phyloP scores from a whole-genome alignment of 2,329 filamentous ascomycete genomes.

The Alternaria arbusti region DNA sequence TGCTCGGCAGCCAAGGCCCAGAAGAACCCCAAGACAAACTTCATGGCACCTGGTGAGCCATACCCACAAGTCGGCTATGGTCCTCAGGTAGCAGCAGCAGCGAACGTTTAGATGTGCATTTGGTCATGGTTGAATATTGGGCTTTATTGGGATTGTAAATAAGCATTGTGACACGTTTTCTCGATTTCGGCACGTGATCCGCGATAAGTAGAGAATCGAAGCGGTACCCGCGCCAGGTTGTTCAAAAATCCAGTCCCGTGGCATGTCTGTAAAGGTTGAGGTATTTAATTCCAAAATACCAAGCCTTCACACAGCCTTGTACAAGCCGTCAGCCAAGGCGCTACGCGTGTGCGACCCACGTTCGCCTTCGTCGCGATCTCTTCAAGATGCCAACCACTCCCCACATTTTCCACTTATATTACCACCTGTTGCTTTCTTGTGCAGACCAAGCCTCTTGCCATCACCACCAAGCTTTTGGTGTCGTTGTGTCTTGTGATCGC shows the following conservation, averaged over 20 bases:
- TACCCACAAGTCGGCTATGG: conserved; percentile 53
- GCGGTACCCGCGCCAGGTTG: conserved; percentile 14
- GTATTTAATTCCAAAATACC: conserved; percentile 6
- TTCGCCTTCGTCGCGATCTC: conserved; percentile 1
- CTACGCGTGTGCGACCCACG: conserved; percentile 7
- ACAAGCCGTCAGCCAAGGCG: conserved; percentile 19
- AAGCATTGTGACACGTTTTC: conserved; percentile 31
- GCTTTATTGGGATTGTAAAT: conserved; percentile 40
- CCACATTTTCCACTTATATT: not conserved
- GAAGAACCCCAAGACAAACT: conserved; percentile 58
- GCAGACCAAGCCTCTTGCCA: not conserved
- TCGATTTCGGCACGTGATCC: conserved; percentile 25
- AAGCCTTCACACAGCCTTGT: conserved; percentile 5
- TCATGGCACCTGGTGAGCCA: conserved; percentile 57
- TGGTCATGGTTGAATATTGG: conserved; percentile 19
- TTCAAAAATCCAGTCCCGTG: conserved; percentile 10
- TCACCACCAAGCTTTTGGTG: not conserved
- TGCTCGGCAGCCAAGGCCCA: conserved; percentile 89
- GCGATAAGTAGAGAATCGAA: conserved; percentile 29
- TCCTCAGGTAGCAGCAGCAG: conserved; percentile 32
- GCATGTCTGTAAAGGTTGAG: not conserved
- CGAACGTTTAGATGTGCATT: conserved; percentile 29
- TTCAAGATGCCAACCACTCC: not conserved
- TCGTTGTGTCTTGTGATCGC: not conserved
- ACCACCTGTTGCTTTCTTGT: not conserved